phyloP scores from a whole-genome alignment of 805 yeast genomes.

The Komagataella phaffii region DNA sequence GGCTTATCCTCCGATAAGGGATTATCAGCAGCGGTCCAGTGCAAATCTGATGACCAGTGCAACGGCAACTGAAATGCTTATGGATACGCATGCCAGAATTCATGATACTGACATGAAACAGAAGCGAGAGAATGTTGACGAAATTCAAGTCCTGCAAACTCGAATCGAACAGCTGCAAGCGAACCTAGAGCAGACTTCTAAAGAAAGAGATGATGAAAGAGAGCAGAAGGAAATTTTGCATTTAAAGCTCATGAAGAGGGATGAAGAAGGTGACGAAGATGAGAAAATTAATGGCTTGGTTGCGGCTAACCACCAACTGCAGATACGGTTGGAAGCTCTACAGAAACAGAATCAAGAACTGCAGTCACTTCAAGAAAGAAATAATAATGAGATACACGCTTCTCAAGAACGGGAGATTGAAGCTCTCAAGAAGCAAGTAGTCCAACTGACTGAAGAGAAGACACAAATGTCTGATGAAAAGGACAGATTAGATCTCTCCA shows the following conservation, averaged over 20 bases:
- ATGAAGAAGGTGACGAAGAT: not conserved
- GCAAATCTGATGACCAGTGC: constrained; percentile 7
- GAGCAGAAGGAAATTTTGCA: not conserved
- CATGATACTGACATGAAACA: not conserved
- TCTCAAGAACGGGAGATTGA: not conserved
- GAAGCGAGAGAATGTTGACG: not conserved
- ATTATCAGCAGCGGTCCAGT: not conserved
- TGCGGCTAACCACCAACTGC: constrained; percentile 3
- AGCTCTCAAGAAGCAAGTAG: not conserved
- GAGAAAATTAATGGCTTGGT: constrained; percentile 1
- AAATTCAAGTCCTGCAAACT: not conserved
- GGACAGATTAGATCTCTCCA: constrained; percentile 7
- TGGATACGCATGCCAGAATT: not conserved
- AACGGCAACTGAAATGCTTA: constrained; percentile 1
- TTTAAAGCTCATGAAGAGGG: not conserved
- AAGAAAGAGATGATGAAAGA: not conserved
- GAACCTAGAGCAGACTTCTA: not conserved
- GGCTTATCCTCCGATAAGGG: not conserved
- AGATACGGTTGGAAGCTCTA: not conserved
- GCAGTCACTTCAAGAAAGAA: constrained; percentile 1
- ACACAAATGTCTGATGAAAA: constrained; percentile 12
- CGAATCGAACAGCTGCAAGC: not conserved
- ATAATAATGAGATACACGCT: not conserved
- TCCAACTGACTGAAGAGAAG: constrained; percentile 5
- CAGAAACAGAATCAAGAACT: not conserved